Evolutionary conservation across 2,329 filamentous ascomycete genomes (phyloP).

Genomic region (Fusarium lateritium): DNA sequence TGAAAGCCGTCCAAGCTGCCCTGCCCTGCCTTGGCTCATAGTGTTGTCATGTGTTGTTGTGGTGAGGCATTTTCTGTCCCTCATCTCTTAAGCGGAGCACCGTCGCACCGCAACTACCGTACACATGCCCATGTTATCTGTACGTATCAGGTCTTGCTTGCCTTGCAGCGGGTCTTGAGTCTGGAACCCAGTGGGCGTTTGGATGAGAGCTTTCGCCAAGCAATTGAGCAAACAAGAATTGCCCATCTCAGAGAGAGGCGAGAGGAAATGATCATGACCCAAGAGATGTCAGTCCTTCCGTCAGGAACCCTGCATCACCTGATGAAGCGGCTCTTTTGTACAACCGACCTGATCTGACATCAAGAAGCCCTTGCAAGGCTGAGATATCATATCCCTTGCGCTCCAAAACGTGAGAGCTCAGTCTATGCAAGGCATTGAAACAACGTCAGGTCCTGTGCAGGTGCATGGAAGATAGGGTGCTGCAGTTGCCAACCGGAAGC

Average conservation of each 20-base stretch:
- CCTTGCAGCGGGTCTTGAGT: constrained; percentile 40
- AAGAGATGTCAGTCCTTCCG: constrained; percentile 4
- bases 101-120: constrained; percentile 35
- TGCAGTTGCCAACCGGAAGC: constrained; percentile 25
- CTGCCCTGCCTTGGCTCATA: constrained; percentile 4
- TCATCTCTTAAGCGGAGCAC: constrained; percentile 31
- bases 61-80: constrained; percentile 45
- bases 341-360: constrained; percentile 11
- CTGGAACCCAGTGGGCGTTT: constrained; percentile 39
- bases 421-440: constrained; percentile 24
- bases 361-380: constrained; percentile 1
- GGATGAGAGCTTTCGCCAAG: constrained; percentile 38
- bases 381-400: neutral
- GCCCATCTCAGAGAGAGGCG: constrained; percentile 15
- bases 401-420: constrained; percentile 12
- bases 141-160: constrained; percentile 28
- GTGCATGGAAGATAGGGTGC: constrained; percentile 12
- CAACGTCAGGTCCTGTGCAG: constrained; percentile 18
- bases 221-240: constrained; percentile 34
- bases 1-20: constrained; percentile 21
- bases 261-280: constrained; percentile 8
- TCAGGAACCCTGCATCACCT: constrained; percentile 20
- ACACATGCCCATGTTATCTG: constrained; percentile 12
- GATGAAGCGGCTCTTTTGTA: constrained; percentile 17
- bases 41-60: constrained; percentile 14